Evolutionary conservation across 345 rosid genomes (phyloP).

Genomic region (Zanthoxylum bungeanum): DNA sequence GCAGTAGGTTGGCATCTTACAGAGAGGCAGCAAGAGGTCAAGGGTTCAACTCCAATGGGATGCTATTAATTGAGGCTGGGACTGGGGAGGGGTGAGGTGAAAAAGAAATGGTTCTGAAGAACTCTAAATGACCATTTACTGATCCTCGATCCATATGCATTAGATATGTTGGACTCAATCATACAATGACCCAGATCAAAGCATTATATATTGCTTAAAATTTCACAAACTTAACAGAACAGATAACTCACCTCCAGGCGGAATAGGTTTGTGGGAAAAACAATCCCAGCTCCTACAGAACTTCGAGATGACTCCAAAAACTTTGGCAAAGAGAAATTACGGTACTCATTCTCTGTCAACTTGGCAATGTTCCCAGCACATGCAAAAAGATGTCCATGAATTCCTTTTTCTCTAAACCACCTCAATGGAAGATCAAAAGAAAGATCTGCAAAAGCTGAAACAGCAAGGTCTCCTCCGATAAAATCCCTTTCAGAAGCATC

Average conservation of each 20-base stretch:
- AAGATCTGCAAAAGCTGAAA: slow-evolving; percentile 82
- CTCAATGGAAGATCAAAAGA: slow-evolving; percentile 85
- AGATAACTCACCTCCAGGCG: slow-evolving; percentile 77
- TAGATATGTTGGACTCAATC: background rate
- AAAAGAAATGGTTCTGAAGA: background rate
- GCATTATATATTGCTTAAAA: background rate
- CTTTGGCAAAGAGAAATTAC: slow-evolving; percentile 47
- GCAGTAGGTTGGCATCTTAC: no score
- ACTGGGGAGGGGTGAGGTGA: no score
- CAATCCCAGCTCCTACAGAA: slow-evolving; percentile 83
- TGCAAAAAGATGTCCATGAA: slow-evolving; percentile 85
- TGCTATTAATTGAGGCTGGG: no score
- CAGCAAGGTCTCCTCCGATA: slow-evolving; percentile 91
- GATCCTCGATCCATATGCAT: background rate
- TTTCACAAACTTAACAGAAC: background rate
- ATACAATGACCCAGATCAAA: background rate
- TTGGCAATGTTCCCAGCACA: slow-evolving; percentile 81
- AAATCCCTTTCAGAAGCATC: slow-evolving; percentile 59
- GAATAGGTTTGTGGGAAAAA: slow-evolving; percentile 71
- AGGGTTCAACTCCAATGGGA: no score
- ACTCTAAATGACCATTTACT: background rate
- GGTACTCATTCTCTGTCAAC: slow-evolving; percentile 70
- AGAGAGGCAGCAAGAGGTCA: no score
- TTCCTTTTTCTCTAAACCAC: slow-evolving; percentile 82
- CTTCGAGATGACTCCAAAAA: slow-evolving; percentile 62